These are phyloP conservation scores for Corinectria fuckeliana DNA, from an alignment of 2,329 filamentous ascomycete species.

Conservation along the genomic window DNA sequence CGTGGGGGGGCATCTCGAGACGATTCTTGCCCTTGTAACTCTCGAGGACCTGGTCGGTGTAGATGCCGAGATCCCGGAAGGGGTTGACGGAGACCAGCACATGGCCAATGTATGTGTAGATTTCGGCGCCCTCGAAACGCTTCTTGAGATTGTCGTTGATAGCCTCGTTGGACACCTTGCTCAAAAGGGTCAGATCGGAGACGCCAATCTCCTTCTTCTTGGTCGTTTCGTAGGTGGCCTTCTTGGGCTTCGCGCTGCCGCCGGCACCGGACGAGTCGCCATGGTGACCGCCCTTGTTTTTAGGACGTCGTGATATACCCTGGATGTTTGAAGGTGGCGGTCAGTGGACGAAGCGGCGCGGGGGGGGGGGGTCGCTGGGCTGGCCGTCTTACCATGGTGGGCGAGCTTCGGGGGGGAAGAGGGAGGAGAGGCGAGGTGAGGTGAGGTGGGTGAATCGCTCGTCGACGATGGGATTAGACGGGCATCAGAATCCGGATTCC, in stretches of 20 bases:
- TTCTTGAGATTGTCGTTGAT: constrained; percentile 99
- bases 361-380: constrained; percentile 20
- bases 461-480: constrained; percentile 26
- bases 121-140: constrained; percentile 95
- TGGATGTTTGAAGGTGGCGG: constrained; percentile 26
- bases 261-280: constrained; percentile 48
- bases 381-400: constrained; percentile 43
- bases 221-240: constrained; percentile 91
- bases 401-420: constrained; percentile 25
- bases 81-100: constrained; percentile 99
- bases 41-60: constrained; percentile 91
- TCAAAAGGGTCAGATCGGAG: constrained; percentile 94
- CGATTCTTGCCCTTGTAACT: constrained; percentile 98
- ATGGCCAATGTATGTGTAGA: constrained; percentile 99
- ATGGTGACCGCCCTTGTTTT: constrained; percentile 46
- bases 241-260: constrained; percentile 76
- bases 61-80: constrained; percentile 96
- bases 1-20: constrained; percentile 92
- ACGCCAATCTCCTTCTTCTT: constrained; percentile 99
- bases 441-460: constrained; percentile 23
- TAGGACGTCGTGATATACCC: constrained; percentile 51
- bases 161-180: constrained; percentile 98
- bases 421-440: constrained; percentile 25
- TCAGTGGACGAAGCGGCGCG: constrained; percentile 22
- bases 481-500: constrained; percentile 35